phyloP scores from a whole-genome alignment of 768 basidiomycete species.

The Mycena alexandri region DNA sequence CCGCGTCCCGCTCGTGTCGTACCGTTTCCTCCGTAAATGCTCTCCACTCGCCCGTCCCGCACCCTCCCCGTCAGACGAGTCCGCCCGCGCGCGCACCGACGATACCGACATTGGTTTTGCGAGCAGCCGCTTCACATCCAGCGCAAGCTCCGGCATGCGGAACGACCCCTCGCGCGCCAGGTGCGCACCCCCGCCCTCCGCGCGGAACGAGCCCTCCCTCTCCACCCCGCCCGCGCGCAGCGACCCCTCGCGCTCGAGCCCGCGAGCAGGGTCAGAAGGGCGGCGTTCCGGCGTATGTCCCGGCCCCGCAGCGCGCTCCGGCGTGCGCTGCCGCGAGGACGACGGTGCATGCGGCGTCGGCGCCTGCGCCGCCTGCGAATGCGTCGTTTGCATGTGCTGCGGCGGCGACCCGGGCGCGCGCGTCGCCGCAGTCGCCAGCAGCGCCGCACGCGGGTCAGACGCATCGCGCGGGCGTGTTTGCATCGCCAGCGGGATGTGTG shows the following conservation, averaged over 20 bases:
- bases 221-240: not conserved
- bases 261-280: not conserved
- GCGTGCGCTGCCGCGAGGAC: constrained; percentile 23
- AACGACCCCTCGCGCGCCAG: constrained; percentile 29
- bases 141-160: constrained; percentile 33
- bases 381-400: constrained; percentile 11
- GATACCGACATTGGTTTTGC: constrained; percentile 32
- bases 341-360: not conserved
- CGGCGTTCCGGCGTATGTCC: constrained; percentile 5
- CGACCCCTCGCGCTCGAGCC: constrained; percentile 27
- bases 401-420: constrained; percentile 33
- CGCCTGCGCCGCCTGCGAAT: constrained; percentile 8
- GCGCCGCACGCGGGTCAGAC: constrained; percentile 29
- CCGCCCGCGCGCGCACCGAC: not conserved
- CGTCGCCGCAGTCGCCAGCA: constrained; percentile 28
- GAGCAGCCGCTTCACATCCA: constrained; percentile 35
- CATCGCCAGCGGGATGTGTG: constrained; percentile 38
- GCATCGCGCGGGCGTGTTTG: constrained; percentile 27
- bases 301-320: not conserved
- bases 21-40: constrained; percentile 20
- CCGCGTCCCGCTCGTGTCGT: constrained; percentile 20
- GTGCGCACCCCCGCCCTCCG: not conserved
- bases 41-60: not conserved
- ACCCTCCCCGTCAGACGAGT: constrained; percentile 26
- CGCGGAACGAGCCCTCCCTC: not conserved